Conservation (phyloP, 768 basidiomycete species). For the Brasilioporus rufonigricans region DNA sequence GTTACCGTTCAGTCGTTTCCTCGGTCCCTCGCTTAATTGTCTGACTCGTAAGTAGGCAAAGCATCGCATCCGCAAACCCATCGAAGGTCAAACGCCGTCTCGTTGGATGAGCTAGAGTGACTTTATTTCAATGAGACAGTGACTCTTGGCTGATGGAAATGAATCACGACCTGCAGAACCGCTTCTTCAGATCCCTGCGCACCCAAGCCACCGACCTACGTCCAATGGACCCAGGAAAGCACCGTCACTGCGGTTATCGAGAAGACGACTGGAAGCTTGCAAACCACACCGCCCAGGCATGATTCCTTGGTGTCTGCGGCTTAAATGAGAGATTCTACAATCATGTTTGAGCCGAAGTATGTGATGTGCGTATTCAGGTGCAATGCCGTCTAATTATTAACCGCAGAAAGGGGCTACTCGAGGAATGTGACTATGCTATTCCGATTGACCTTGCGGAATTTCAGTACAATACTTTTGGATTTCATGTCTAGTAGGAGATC, state of each 20-base stretch:
- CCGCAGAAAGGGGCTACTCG: neutral
- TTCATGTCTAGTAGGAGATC: conserved; percentile 1
- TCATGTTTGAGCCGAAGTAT: neutral
- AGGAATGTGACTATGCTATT: neutral
- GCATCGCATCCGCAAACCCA: conserved; percentile 4
- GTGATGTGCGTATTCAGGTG: neutral
- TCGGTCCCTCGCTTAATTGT: neutral
- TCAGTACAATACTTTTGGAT: conserved; percentile 15
- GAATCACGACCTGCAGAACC: conserved; percentile 2
- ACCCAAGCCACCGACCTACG: conserved; percentile 19
- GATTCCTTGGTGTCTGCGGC: conserved; percentile 7
- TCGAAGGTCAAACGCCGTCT: conserved; percentile 9
- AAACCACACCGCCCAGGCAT: neutral
- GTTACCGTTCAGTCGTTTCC: conserved; percentile 14
- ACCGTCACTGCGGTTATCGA: conserved; percentile 6
- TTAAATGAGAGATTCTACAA: neutral
- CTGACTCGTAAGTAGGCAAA: conserved; percentile 16
- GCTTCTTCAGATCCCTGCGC: conserved; percentile 9
- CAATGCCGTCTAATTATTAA: neutral
- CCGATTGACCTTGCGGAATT: neutral
- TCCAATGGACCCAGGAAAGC: conserved; percentile 8
- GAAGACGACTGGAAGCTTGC: neutral
- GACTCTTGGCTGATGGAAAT: neutral
- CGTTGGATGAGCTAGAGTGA: conserved; percentile 22
- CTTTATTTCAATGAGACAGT: neutral